phyloP scores from a whole-genome alignment of 163 green algal genomes.

The Coccomyxa subellipsoidea region DNA sequence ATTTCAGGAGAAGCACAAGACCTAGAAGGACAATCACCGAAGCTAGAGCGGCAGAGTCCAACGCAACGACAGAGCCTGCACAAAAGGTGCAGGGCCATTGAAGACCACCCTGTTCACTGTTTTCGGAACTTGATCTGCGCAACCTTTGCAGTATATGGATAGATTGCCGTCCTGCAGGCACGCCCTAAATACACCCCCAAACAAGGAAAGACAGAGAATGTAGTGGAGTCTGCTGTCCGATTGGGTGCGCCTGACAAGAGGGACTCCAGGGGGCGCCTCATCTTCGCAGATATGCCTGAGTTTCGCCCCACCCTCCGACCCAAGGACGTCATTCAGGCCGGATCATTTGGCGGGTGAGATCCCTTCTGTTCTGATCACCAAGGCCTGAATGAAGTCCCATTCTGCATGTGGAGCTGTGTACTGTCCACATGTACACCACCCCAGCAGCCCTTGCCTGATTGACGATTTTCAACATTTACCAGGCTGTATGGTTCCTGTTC shows the following conservation, averaged over 20 bases:
- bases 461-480: background rate
- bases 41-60: background rate
- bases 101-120: no score
- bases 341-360: constrained; percentile 51
- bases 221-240: background rate
- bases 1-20: background rate
- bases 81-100: no score
- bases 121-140: no score
- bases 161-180: no score
- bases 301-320: constrained; percentile 50
- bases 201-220: background rate
- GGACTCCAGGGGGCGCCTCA: constrained; percentile 22
- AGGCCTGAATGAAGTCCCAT: no score
- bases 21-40: background rate
- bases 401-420: no score
- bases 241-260: background rate
- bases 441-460: background rate
- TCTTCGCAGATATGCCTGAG: constrained; percentile 37
- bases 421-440: no score
- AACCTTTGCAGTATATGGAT: no score
- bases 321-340: constrained; percentile 44
- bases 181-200: background rate
- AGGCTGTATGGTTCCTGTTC: background rate
- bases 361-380: no score
- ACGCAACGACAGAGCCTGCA: background rate